Conservation (phyloP, 371 early-diverging fungal species). For the Dichotomocladium elegans region DNA sequence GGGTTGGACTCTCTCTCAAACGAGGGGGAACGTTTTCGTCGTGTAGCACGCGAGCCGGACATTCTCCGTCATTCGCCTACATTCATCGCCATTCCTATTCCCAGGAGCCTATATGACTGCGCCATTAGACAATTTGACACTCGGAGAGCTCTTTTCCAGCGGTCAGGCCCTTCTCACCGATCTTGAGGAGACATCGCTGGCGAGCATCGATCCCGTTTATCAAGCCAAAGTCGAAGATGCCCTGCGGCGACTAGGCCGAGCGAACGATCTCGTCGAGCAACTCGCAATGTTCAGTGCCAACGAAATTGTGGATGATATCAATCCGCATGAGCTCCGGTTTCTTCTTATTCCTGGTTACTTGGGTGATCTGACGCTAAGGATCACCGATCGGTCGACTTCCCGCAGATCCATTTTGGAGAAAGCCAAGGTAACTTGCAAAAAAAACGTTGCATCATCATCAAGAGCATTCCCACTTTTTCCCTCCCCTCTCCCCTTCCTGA, state of each 20-base stretch:
- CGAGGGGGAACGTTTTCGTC: too few species aligned
- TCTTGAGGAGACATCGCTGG: slow-evolving; percentile 41
- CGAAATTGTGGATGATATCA: slow-evolving; percentile 85
- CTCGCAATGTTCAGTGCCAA: slow-evolving; percentile 82
- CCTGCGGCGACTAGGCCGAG: slow-evolving; percentile 40
- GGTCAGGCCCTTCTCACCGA: slow-evolving; percentile 23
- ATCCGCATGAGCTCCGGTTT: slow-evolving; percentile 75
- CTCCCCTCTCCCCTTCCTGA: too few species aligned
- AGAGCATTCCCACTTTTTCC: too few species aligned
- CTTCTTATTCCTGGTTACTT: slow-evolving; percentile 75
- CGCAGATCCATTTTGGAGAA: slow-evolving; percentile 41
- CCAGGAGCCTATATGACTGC: too few species aligned
- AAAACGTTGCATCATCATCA: background rate
- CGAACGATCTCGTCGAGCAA: slow-evolving; percentile 48
- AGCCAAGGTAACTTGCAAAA: slow-evolving; percentile 42
- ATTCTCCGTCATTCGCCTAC: too few species aligned
- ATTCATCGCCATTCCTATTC: too few species aligned
- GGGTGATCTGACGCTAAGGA: slow-evolving; percentile 64
- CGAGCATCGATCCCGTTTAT: slow-evolving; percentile 39
- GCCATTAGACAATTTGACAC: slow-evolving; percentile 28
- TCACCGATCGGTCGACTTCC: slow-evolving; percentile 26
- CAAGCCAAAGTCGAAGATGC: slow-evolving; percentile 52
- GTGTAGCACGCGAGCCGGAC: too few species aligned
- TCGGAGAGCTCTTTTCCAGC: slow-evolving; percentile 30
- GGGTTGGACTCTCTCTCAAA: too few species aligned